Evolutionary conservation across 148 eudicot genomes (phyloP), one percentile per base, ranked within the genome.

Genomic region (Rhododendron williamsianum): DNA sequence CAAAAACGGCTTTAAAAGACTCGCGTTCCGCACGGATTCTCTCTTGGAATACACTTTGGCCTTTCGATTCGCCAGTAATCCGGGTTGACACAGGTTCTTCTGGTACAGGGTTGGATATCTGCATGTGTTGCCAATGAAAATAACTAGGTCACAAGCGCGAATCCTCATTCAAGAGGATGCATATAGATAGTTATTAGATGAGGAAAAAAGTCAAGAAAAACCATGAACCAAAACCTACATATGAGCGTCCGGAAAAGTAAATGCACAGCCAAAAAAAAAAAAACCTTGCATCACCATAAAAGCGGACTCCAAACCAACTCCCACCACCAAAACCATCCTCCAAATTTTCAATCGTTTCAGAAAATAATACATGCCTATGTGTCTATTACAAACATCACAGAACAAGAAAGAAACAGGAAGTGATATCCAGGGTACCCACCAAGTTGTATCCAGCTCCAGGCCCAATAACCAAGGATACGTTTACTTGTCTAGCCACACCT

Each of bases 381-480:
- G 38, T 13, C 4, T 30, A 4, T 71, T 19, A 13, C 15, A 13
- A 71, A 25, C 35, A 30, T 79, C 23, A 49, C 23, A 25, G 23
- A 23, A n/a, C 6, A 45, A 45, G 63, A 80, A 51, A 80, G 63
- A 27, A 51, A 49, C 33, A 45, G 19, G 18, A 16, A 13, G 48
- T 10, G 18, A 16, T 48, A 83, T 41, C 25, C 18, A 3, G 84
- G 48, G 33, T 81, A 90, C 96, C 85, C 74, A 97, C 99, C 98
- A 91, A 82, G 89, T 94, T 94, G 91, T 97, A 97, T 72, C 99
- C 99, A 35, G 92, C 84, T 46, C 99, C 98, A 81, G 98, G 95
- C 85, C 99, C 99, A 81, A 97, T 95, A 74, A 95, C 89, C 49
- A 97, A 86, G 10, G 98, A 94, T 23, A 80, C 48, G 63, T 90